These are phyloP conservation scores for Lecanicillium sp. DNA, from an alignment of 2,329 filamentous ascomycete species.

Conservation along the genomic window DNA sequence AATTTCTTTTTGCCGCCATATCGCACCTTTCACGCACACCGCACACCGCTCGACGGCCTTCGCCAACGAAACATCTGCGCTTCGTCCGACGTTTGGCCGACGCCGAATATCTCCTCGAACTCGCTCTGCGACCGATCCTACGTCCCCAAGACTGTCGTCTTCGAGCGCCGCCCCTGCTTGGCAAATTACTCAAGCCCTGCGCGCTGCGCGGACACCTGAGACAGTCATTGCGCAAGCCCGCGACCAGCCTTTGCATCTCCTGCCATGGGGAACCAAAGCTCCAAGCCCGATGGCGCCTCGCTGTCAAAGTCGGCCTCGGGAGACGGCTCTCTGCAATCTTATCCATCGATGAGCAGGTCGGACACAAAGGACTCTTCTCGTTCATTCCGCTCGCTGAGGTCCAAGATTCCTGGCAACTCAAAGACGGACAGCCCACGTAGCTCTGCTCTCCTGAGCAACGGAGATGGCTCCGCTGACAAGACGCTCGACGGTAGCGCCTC, in stretches of 20 bases:
- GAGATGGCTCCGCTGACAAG: conserved; percentile 52
- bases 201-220: conserved; percentile 20
- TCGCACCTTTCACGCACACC: too few relatives aligned
- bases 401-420: conserved; percentile 73
- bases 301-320: conserved; percentile 36
- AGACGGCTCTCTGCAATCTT: conserved; percentile 59
- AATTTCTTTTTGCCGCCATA: too few relatives aligned
- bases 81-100: too few relatives aligned
- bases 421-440: conserved; percentile 75
- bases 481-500: conserved; percentile 61
- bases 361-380: conserved; percentile 90
- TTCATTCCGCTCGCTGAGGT: conserved; percentile 76
- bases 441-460: conserved; percentile 60
- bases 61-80: too few relatives aligned
- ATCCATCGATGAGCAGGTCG: conserved; percentile 84
- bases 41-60: too few relatives aligned
- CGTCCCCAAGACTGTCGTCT: too few relatives aligned
- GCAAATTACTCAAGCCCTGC: conserved; percentile 16
- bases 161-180: neutral
- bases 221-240: conserved; percentile 15
- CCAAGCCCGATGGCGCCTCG: conserved; percentile 46
- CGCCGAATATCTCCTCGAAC: too few relatives aligned
- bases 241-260: conserved; percentile 4
- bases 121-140: conserved; percentile 2
- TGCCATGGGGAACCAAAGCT: conserved; percentile 70